A percentile compares a stretch with the other conserved stretches of the same genome.
Conservation (phyloP, 495 filamentous ascomycete genomes). For the Penicillium canariense region DNA sequence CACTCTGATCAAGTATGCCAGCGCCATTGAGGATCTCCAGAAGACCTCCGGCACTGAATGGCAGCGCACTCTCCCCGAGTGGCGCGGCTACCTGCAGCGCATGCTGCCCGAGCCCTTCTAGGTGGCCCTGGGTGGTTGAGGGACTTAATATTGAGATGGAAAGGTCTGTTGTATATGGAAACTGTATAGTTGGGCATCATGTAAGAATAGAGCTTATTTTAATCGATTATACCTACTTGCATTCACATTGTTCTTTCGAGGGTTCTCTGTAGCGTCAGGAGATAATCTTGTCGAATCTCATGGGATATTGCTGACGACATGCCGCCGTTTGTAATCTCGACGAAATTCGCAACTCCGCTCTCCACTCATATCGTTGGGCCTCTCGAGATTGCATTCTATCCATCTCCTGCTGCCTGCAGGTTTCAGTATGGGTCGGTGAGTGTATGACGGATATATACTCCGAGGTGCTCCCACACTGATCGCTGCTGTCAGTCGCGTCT, state of each 20-base stretch:
- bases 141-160: neutral
- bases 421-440: neutral
- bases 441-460: neutral
- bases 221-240: slow-evolving; percentile 3
- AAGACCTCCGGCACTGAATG: slow-evolving; percentile 32
- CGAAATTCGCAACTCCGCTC: too few species aligned
- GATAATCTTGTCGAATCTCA: neutral
- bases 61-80: slow-evolving; percentile 48
- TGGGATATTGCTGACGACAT: neutral
- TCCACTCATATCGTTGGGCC: too few species aligned
- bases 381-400: neutral
- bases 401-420: neutral
- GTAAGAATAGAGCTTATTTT: neutral
- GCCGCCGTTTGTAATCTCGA: neutral
- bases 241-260: too few species aligned
- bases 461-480: neutral
- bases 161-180: neutral
- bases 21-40: slow-evolving; percentile 68
- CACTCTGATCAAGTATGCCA: slow-evolving; percentile 59
- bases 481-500: neutral
- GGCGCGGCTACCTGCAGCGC: slow-evolving; percentile 50
- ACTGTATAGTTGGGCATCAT: neutral
- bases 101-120: slow-evolving; percentile 49
- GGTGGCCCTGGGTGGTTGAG: neutral
- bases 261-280: too few species aligned